Evolutionary conservation across 352 stramenopile genomes (phyloP).

Genomic region (Phytophthora quininea): DNA sequence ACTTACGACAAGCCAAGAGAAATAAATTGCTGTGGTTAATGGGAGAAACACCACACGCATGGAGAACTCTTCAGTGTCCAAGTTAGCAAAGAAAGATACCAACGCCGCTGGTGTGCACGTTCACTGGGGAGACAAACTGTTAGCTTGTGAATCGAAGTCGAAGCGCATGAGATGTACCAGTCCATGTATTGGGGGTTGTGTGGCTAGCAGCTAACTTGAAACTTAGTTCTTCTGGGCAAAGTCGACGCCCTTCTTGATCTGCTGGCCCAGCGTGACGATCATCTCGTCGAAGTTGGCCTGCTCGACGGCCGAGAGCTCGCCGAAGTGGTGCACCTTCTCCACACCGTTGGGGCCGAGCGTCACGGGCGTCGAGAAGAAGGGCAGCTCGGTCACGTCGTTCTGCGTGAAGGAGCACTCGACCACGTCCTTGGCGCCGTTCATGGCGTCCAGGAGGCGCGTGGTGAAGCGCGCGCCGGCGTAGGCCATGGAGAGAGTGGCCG

Average conservation of each 20-base stretch:
- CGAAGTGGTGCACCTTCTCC: constrained; percentile 94
- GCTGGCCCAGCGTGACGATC: constrained; percentile 85
- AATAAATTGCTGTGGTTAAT: no score
- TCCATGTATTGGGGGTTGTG: no score
- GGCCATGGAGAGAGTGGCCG: constrained; percentile 99
- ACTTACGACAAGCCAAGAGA: no score
- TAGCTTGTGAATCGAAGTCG: no score
- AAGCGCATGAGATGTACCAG: no score
- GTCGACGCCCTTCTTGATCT: constrained; percentile 89
- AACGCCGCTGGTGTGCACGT: no score
- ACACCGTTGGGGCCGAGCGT: constrained; percentile 97
- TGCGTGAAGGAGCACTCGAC: constrained; percentile 98
- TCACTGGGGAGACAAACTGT: no score
- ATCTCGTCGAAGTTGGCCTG: constrained; percentile 92
- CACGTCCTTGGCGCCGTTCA: constrained; percentile 94
- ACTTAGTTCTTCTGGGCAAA: constrained; percentile 79
- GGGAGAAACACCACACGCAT: no score
- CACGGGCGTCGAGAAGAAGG: constrained; percentile 96
- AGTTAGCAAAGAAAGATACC: no score
- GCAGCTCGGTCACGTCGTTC: constrained; percentile 94
- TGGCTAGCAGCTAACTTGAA: no score
- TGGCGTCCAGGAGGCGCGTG: constrained; percentile 92
- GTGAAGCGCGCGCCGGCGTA: constrained; percentile 98
- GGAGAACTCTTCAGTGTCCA: no score
- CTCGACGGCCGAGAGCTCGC: constrained; percentile 81